Conservation (phyloP, 2,329 filamentous ascomycete species). For the Xylaria sp. region DNA sequence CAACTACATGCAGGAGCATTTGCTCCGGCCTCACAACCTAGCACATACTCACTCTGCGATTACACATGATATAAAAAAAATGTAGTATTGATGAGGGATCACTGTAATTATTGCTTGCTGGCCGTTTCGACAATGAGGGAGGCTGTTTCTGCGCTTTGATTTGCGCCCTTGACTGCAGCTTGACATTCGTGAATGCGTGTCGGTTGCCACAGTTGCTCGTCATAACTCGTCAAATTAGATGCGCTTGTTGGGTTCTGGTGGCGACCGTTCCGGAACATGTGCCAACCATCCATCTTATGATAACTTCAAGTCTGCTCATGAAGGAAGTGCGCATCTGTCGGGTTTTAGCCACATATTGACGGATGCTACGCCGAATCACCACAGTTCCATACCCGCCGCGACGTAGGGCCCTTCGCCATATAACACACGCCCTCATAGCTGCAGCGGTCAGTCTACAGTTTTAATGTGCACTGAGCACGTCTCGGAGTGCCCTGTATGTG, state of each 20-base stretch:
- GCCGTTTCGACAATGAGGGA: constrained; percentile 20
- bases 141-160: constrained; percentile 4
- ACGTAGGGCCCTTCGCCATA: constrained; percentile 34
- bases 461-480: constrained; percentile 67
- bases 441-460: constrained; percentile 32
- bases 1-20: constrained; percentile 35
- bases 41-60: constrained; percentile 27
- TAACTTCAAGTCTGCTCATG: constrained; percentile 29
- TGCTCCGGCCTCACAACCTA: constrained; percentile 37
- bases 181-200: constrained; percentile 27
- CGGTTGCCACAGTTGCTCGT: constrained; percentile 32
- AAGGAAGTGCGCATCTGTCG: constrained; percentile 32
- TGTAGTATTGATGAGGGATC: constrained; percentile 15
- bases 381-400: constrained; percentile 32
- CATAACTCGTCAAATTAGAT: constrained; percentile 26
- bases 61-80: constrained; percentile 34
- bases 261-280: constrained; percentile 28
- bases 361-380: constrained; percentile 36
- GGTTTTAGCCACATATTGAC: constrained; percentile 35
- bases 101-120: constrained; percentile 22
- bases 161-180: constrained; percentile 17
- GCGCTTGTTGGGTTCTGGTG: constrained; percentile 28
- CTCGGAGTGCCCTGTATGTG: constrained; percentile 63
- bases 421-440: constrained; percentile 27
- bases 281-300: constrained; percentile 30